phyloP scores from a whole-genome alignment of 179 eudicot genomes.

The Beta macrorhiza region DNA sequence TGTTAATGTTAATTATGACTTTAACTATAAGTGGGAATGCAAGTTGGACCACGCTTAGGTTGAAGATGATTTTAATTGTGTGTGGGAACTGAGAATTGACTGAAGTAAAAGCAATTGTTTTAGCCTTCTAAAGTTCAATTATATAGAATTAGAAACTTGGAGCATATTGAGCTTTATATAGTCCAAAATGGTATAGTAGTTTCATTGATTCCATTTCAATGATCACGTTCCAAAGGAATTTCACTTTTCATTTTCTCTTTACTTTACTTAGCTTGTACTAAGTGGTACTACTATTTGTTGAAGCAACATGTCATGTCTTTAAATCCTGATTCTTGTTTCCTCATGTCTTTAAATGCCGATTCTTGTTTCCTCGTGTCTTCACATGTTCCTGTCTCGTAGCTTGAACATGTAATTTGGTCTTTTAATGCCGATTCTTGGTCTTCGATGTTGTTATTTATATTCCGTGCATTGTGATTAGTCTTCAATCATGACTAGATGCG shows the following conservation, averaged over 20 bases:
- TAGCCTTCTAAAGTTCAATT: neutral
- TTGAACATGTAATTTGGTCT: conserved; percentile 11
- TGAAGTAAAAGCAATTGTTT: conserved; percentile 4
- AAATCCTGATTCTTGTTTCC: conserved; percentile 7
- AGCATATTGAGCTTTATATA: conserved; percentile 1
- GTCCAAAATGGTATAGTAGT: neutral
- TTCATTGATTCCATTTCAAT: conserved; percentile 14
- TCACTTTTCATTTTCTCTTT: conserved; percentile 9
- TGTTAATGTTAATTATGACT: conserved; percentile 15
- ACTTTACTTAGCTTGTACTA: neutral
- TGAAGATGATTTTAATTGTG: conserved; percentile 1
- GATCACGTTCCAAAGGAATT: conserved; percentile 9
- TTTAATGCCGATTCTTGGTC: neutral
- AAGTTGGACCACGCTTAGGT: conserved; percentile 26
- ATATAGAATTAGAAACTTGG: neutral
- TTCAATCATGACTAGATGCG: neutral
- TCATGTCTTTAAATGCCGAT: conserved; percentile 20
- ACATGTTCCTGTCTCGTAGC: conserved; percentile 18
- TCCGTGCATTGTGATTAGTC: neutral
- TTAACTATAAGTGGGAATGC: conserved; percentile 18
- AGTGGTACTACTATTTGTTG: neutral
- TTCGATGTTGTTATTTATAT: neutral
- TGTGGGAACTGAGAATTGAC: conserved; percentile 14
- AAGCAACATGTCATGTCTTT: conserved; percentile 12
- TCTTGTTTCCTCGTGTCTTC: conserved; percentile 14